Evolutionary conservation across 75 land plant species (phyloP).

Genomic region (Chamaecyparis obtusa): DNA sequence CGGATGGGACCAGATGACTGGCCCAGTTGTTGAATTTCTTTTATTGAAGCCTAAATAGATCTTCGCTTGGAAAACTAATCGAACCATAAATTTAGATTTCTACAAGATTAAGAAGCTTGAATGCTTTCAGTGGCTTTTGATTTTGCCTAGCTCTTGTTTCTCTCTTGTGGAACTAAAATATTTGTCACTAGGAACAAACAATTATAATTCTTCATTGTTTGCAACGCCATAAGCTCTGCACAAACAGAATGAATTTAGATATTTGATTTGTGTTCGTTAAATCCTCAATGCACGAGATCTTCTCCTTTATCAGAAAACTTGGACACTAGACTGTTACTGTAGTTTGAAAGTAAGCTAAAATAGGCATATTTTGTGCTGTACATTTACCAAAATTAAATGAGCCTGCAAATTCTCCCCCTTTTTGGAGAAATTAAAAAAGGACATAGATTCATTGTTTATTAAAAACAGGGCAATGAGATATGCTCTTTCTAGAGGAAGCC

Average conservation of each 20-base stretch:
- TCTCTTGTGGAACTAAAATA: not conserved
- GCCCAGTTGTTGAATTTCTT: not conserved
- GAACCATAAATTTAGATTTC: not conserved
- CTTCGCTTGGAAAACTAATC: not conserved
- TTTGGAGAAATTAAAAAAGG: not conserved
- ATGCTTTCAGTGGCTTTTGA: not conserved
- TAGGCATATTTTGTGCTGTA: not conserved
- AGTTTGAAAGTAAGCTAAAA: not conserved
- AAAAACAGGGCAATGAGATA: not conserved
- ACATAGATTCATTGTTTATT: too few relatives aligned
- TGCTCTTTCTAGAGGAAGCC: not conserved
- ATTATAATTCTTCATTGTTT: not conserved
- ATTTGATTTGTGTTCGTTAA: not conserved
- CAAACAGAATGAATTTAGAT: not conserved
- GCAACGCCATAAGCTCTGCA: not conserved
- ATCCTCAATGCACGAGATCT: not conserved
- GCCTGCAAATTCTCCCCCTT: not conserved
- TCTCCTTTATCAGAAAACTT: not conserved
- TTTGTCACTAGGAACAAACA: not conserved
- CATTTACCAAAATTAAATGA: not conserved
- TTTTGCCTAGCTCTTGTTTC: not conserved
- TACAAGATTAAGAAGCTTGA: not conserved
- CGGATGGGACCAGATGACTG: not conserved
- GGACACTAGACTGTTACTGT: not conserved
- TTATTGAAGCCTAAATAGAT: not conserved